Conservation (phyloP, 2,329 filamentous ascomycete species). For the Gremmenia infestans region DNA sequence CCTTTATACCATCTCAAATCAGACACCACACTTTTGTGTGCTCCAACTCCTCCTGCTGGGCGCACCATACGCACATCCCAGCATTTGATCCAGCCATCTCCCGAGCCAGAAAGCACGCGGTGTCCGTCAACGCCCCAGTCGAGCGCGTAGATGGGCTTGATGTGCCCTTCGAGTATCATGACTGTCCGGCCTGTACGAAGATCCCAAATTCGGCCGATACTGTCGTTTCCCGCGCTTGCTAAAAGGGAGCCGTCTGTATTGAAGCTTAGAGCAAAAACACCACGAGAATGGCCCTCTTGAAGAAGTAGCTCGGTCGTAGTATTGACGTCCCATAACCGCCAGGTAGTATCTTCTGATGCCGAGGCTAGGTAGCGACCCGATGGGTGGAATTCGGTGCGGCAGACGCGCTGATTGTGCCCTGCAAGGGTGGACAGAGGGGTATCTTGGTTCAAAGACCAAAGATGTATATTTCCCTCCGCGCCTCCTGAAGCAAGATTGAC, state of each 20-base stretch:
- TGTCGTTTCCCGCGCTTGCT: conserved; percentile 89
- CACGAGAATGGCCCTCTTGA: conserved; percentile 91
- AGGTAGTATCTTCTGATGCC: conserved; percentile 92
- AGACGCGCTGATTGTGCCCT: conserved; percentile 83
- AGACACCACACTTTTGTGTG: conserved; percentile 85
- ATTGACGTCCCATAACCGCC: conserved; percentile 92
- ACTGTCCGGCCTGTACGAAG: conserved; percentile 85
- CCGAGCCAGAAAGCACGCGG: conserved; percentile 86
- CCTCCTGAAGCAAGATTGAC: conserved; percentile 89
- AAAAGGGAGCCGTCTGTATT: conserved; percentile 87
- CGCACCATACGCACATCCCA: conserved; percentile 94
- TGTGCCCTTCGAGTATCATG: conserved; percentile 85
- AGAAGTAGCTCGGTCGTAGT: conserved; percentile 78
- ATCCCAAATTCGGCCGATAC: conserved; percentile 94
- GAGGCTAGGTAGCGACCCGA: conserved; percentile 86
- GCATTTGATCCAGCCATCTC: conserved; percentile 94
- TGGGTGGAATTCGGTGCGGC: conserved; percentile 89
- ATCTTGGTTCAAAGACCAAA: conserved; percentile 86
- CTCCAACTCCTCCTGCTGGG: conserved; percentile 77
- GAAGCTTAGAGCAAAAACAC: conserved; percentile 86
- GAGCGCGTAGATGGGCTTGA: conserved; percentile 86
- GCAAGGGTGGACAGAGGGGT: conserved; percentile 77
- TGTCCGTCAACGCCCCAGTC: conserved; percentile 92
- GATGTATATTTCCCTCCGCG: conserved; percentile 78
- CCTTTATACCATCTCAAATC: conserved; percentile 95